Evolutionary conservation across 2,329 filamentous ascomycete species (phyloP).

Genomic region (Periglandula ipomoeae): DNA sequence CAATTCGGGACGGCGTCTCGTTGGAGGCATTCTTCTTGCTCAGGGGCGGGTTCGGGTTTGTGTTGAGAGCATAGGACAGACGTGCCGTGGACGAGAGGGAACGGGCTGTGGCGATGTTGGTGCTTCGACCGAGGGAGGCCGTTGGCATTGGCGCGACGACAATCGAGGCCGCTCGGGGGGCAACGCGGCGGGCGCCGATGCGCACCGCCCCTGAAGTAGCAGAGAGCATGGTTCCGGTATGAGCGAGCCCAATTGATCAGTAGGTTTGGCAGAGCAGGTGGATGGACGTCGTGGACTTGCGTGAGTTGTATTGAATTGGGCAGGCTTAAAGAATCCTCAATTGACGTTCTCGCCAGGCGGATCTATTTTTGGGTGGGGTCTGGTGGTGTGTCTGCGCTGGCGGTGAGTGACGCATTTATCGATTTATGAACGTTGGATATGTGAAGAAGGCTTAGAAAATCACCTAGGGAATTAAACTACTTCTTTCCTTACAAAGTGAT

Average conservation of each 20-base stretch:
- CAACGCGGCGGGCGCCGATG: not conserved
- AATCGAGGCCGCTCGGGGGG: not conserved
- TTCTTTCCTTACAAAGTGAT: too few species aligned
- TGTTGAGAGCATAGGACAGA: not conserved
- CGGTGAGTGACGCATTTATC: too few species aligned
- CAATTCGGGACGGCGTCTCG: not conserved
- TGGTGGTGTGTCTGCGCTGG: too few species aligned
- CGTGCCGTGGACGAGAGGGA: not conserved
- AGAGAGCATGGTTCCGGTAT: not conserved
- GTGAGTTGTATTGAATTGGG: too few species aligned
- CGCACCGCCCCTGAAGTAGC: not conserved
- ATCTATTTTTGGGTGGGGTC: too few species aligned
- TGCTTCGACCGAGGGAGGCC: not conserved
- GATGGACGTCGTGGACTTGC: too few species aligned
- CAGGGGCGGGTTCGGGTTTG: not conserved
- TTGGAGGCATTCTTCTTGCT: not conserved
- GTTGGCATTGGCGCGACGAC: not conserved
- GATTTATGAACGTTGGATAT: too few species aligned
- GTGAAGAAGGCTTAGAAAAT: too few species aligned
- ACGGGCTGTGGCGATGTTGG: not conserved
- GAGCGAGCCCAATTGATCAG: not conserved
- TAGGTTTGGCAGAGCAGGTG: not conserved
- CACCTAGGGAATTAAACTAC: too few species aligned
- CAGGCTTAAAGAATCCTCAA: too few species aligned
- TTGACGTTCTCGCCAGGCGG: too few species aligned